Base-by-base conservation (phyloP, 2,329 filamentous ascomycete species). In the Magnaporthiopsis rhizophila region DNA sequence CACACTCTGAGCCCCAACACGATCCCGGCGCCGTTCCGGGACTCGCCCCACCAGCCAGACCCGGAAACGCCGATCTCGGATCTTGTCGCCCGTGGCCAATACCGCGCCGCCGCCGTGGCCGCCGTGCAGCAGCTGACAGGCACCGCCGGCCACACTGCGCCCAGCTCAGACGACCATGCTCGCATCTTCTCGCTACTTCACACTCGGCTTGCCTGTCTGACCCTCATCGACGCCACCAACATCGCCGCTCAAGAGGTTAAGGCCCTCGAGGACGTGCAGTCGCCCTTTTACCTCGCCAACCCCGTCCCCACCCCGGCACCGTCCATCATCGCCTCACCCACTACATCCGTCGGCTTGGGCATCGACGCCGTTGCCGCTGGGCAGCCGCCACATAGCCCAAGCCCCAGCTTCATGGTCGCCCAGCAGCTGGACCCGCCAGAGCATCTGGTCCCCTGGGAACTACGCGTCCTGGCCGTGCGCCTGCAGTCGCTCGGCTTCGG, bases 401-500 rank as follows among this genome's bases (percentile, higher is more conserved):
- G 53, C 50, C 61, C 61, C 15, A 62, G 61, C 61, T n/a, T 58
- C 15, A 18, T 58, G n/a, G 38, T 15, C 21, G 61, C 61, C 24
- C 61, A 50, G 18, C 26, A 28, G 28, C 38, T 34, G 61, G 61
- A 62, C 53, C 57, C 36, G 28, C 60, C 56, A 12, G 76, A 77
- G 64, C 89, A 89, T 72, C 81, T 96, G 0, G 89, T 94, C 0
- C 94, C 94, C 0, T 99, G 95, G 93, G 84, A 89, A 58, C 81
- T 99, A 63, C 86, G 95, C 8, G 83, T 97, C 3, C 81, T 98
- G 21, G 88, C 89, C 8, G 89, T 97, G 11, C 85, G 93, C 1
- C 81, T 98, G 26, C 91, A 96, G 69, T 91, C 91, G 0, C 84
- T 97, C 59, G 92, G 91, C 0, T 96, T 95, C 68, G 89, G 89